Evolutionary conservation across 2,329 filamentous ascomycete genomes (phyloP).

Genomic region (Cladobotryum protrusum): DNA sequence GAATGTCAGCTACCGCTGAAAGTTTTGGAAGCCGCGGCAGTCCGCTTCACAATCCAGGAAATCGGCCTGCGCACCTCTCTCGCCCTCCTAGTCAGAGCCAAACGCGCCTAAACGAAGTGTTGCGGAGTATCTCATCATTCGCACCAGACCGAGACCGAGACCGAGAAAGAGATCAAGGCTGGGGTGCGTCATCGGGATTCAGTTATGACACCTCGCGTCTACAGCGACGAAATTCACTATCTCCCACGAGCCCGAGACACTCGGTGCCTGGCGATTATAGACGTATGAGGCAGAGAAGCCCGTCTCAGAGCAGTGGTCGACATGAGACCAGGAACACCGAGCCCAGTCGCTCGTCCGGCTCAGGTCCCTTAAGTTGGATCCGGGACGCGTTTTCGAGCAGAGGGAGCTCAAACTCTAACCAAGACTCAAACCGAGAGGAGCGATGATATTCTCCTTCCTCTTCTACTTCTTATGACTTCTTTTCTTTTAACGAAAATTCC

Average conservation of each 20-base stretch:
- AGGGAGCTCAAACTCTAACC: constrained; percentile 15
- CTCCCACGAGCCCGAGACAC: constrained; percentile 31
- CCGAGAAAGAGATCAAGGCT: constrained; percentile 21
- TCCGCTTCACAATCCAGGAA: constrained; percentile 7
- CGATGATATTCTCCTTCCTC: constrained; percentile 1
- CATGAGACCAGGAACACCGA: constrained; percentile 23
- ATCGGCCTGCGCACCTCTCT: constrained; percentile 15
- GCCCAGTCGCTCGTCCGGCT: constrained; percentile 26
- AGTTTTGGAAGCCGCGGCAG: not conserved
- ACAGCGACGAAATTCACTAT: constrained; percentile 33
- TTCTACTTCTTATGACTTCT: not conserved
- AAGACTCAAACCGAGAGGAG: constrained; percentile 24
- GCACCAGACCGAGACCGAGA: constrained; percentile 21
- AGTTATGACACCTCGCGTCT: constrained; percentile 29
- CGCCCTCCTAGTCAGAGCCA: constrained; percentile 24
- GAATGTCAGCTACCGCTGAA: not conserved
- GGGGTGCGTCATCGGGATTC: constrained; percentile 19
- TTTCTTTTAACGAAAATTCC: not conserved
- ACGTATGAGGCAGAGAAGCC: constrained; percentile 33
- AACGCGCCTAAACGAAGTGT: constrained; percentile 24
- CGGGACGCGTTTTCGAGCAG: constrained; percentile 34
- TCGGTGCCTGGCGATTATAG: constrained; percentile 23
- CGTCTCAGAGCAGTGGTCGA: constrained; percentile 30
- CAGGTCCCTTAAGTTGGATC: constrained; percentile 38
- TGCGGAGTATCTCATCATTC: constrained; percentile 24